Evolutionary conservation across 2,329 filamentous ascomycete species (phyloP).

Genomic region (Fusarium sp.): DNA sequence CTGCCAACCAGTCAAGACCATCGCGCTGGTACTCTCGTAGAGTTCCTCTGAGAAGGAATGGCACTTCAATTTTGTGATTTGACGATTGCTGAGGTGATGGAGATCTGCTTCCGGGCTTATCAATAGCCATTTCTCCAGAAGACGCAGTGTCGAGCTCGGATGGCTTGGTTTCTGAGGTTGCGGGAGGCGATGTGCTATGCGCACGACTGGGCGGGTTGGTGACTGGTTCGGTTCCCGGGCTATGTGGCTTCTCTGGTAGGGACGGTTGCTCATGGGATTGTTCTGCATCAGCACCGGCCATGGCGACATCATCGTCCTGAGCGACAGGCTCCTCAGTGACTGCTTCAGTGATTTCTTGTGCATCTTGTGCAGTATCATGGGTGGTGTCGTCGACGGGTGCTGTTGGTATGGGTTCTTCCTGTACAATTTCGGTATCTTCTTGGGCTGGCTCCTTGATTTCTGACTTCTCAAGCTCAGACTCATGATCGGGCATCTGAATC

Average conservation of each 20-base stretch:
- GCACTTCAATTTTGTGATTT: conserved; percentile 75
- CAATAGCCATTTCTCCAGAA: conserved; percentile 51
- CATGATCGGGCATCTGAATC: conserved; percentile 47
- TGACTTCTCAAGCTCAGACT: background rate
- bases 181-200: conserved; percentile 59
- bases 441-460: conserved; percentile 27
- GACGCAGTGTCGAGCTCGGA: conserved; percentile 60
- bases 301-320: conserved; percentile 47
- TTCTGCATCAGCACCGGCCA: conserved; percentile 41
- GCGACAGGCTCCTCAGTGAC: background rate
- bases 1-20: conserved; percentile 96
- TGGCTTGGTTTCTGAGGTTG: conserved; percentile 62
- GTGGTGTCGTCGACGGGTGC: background rate
- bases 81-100: conserved; percentile 47
- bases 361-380: background rate
- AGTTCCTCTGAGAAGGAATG: conserved; percentile 85
- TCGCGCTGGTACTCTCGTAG: conserved; percentile 96
- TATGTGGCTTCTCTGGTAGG: conserved; percentile 47
- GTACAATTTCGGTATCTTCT: background rate
- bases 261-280: conserved; percentile 35
- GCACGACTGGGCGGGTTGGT: conserved; percentile 57
- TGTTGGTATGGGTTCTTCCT: background rate
- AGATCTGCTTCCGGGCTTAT: conserved; percentile 49
- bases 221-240: conserved; percentile 56
- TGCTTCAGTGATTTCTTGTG: background rate